These are phyloP conservation scores for Tuber microsphaerosporum DNA, from an alignment of 495 filamentous ascomycete species.

Conservation along the genomic window DNA sequence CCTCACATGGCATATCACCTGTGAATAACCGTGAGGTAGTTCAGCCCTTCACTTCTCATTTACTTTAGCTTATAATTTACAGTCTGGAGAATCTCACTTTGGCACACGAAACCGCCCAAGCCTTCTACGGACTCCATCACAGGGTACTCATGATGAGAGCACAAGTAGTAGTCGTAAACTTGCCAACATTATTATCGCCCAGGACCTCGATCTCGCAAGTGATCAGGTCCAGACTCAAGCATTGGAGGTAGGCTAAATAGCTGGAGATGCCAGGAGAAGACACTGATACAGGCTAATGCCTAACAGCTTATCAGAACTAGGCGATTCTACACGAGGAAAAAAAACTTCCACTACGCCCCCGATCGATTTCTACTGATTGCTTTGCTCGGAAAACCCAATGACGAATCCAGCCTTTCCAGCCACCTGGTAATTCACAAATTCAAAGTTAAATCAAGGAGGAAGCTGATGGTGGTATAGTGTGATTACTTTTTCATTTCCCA, in stretches of 20 bases:
- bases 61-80: neutral
- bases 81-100: slow-evolving; percentile 30
- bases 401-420: slow-evolving; percentile 32
- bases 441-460: slow-evolving; percentile 37
- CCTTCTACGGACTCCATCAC: slow-evolving; percentile 28
- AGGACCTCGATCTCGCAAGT: slow-evolving; percentile 64
- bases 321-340: slow-evolving; percentile 63
- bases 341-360: slow-evolving; percentile 61
- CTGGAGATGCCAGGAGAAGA: neutral
- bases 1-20: slow-evolving; percentile 31
- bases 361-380: slow-evolving; percentile 75
- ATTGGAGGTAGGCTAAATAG: slow-evolving; percentile 54
- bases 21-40: slow-evolving; percentile 32
- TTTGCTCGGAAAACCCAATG: slow-evolving; percentile 51
- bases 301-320: slow-evolving; percentile 68
- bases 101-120: slow-evolving; percentile 28
- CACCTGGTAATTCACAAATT: slow-evolving; percentile 46
- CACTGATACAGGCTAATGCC: slow-evolving; percentile 10
- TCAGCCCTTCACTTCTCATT: neutral
- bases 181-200: slow-evolving; percentile 73
- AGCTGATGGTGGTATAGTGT: slow-evolving; percentile 55
- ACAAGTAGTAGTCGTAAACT: slow-evolving; percentile 18
- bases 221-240: slow-evolving; percentile 75
- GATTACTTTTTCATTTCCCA: slow-evolving; percentile 86
- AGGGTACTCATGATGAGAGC: slow-evolving; percentile 27